Evolutionary conservation across 2,329 filamentous ascomycete genomes (phyloP).

Genomic region (Aspergillus brasiliensis): DNA sequence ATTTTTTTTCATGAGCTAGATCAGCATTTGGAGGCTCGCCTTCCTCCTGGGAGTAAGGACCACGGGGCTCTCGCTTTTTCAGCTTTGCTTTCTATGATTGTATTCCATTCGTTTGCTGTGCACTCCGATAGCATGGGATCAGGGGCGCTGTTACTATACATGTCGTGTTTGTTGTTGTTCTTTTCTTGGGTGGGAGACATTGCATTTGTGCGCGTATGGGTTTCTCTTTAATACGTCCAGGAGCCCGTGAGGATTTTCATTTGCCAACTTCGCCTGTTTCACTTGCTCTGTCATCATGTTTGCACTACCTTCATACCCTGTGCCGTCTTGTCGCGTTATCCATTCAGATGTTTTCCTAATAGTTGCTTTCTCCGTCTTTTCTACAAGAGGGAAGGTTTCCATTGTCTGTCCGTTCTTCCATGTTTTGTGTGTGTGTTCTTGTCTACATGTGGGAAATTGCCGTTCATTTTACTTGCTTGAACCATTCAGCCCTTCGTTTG

Average conservation of each 20-base stretch:
- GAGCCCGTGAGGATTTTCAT: slow-evolving; percentile 17
- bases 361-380: slow-evolving; percentile 12
- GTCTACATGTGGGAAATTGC: slow-evolving; percentile 16
- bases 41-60: slow-evolving; percentile 40
- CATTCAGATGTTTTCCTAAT: slow-evolving; percentile 13
- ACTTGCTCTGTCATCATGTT: slow-evolving; percentile 21
- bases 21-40: slow-evolving; percentile 45
- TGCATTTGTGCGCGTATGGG: slow-evolving; percentile 30
- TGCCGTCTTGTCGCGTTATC: slow-evolving; percentile 26
- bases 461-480: slow-evolving; percentile 1
- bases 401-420: slow-evolving; percentile 14
- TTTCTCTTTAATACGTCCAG: slow-evolving; percentile 18
- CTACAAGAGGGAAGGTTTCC: background rate
- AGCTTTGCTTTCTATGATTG: slow-evolving; percentile 27
- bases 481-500: background rate
- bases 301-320: slow-evolving; percentile 38
- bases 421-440: slow-evolving; percentile 18
- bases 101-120: slow-evolving; percentile 22
- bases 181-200: slow-evolving; percentile 30
- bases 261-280: slow-evolving; percentile 14
- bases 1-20: slow-evolving; percentile 43
- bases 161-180: slow-evolving; percentile 22
- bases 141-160: slow-evolving; percentile 35
- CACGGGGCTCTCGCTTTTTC: slow-evolving; percentile 35
- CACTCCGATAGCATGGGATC: slow-evolving; percentile 35